Conservation (phyloP, 768 basidiomycete genomes). For the Porphyrellus cyaneotinctus region DNA sequence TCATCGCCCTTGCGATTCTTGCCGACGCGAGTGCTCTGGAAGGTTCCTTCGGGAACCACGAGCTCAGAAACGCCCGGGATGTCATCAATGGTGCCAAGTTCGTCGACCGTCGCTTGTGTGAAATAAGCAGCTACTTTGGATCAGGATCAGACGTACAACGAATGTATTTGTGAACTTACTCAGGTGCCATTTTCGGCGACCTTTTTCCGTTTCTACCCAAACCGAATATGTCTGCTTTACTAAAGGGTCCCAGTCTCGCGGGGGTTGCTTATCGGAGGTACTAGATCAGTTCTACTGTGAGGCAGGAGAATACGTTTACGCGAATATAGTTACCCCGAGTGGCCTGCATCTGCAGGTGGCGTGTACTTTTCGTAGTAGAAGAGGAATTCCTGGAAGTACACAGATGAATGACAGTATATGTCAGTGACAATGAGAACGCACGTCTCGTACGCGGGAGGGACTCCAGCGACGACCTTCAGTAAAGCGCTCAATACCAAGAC, state of each 20-base stretch:
- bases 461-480: slow-evolving; percentile 84
- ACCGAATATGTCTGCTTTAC: slow-evolving; percentile 86
- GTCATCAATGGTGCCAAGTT: slow-evolving; percentile 68
- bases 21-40: slow-evolving; percentile 61
- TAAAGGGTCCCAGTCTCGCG: slow-evolving; percentile 61
- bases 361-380: slow-evolving; percentile 80
- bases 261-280: slow-evolving; percentile 46
- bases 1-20: slow-evolving; percentile 49
- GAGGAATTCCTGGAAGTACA: slow-evolving; percentile 61
- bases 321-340: slow-evolving; percentile 36
- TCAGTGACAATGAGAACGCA: slow-evolving; percentile 31
- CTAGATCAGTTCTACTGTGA: slow-evolving; percentile 23
- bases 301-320: neutral
- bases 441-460: slow-evolving; percentile 79
- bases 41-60: slow-evolving; percentile 61
- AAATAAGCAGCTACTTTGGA: slow-evolving; percentile 71
- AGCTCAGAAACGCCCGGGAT: slow-evolving; percentile 55
- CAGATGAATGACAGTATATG: slow-evolving; percentile 9
- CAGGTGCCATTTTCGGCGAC: slow-evolving; percentile 77
- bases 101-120: slow-evolving; percentile 69
- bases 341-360: slow-evolving; percentile 42
- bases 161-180: slow-evolving; percentile 43
- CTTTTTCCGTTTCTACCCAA: slow-evolving; percentile 61
- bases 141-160: slow-evolving; percentile 17
- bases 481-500: slow-evolving; percentile 79